Percentiles rank a stretch among this genome's conserved stretches.
Conservation (phyloP, 257 asterid species). For the Solanum megistacrolobum region DNA sequence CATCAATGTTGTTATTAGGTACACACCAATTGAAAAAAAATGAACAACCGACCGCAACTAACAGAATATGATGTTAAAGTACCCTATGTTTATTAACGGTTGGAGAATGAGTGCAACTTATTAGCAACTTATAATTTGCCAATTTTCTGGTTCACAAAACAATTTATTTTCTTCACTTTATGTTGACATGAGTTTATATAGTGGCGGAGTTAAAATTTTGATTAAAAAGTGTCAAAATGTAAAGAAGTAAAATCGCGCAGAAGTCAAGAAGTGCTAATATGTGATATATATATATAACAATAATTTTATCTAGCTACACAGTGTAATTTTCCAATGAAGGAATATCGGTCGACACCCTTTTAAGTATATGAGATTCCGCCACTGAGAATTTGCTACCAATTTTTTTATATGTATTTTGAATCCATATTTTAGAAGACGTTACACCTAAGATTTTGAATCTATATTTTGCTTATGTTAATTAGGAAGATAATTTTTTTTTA, state of each 20-base stretch:
- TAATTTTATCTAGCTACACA: no score
- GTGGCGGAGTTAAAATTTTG: no score
- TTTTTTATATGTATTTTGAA: no score
- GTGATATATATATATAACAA: no score
- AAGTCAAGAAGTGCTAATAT: no score
- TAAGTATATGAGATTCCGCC: not conserved
- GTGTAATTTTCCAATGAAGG: no score
- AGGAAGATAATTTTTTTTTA: fast-evolving
- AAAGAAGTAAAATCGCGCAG: not conserved
- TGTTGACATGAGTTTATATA: not conserved
- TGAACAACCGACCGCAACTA: conserved; percentile 31
- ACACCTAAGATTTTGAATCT: not conserved
- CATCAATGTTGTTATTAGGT: conserved; percentile 5
- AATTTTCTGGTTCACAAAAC: not conserved
- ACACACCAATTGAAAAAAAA: not conserved
- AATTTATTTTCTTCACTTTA: not conserved
- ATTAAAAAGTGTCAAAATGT: no score
- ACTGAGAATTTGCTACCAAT: not conserved
- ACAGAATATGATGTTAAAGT: not conserved
- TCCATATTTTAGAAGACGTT: no score
- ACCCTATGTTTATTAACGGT: not conserved
- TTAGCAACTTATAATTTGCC: not conserved
- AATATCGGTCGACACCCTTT: fast-evolving
- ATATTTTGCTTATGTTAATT: not conserved
- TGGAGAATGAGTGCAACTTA: conserved; percentile 10